Base-by-base conservation (phyloP, 2,329 filamentous ascomycete genomes). In the Xylariaceae sp. region DNA sequence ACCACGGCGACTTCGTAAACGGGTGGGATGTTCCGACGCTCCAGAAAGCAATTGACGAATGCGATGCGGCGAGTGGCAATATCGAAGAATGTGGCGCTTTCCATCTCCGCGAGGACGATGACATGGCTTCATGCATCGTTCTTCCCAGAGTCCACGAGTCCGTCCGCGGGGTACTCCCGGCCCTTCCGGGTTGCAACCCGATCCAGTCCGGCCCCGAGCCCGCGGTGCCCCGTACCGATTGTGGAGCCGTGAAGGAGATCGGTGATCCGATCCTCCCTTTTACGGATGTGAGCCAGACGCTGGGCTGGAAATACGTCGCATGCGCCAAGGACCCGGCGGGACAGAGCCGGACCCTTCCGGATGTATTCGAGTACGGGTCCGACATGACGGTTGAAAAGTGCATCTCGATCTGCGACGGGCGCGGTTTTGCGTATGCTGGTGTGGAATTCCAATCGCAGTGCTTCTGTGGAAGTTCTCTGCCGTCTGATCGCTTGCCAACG, bases 1-100 rank as follows among this genome's bases (percentile, higher is more conserved):
- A 79, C 66, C 82, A 85, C 67, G 81, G 77, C 50, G 82, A 86
- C 69, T 86, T 86, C 68, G 35, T 81, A 39, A 86, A 84, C 70
- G 84, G 84, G 4, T 86, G 84, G 84, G 76, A 86, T 56, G 69
- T 77, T 0, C 62, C 71, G 1, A 72, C 75, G 7, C 76, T 86
- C 4, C 78, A 83, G 56, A 69, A 71, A 0, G 82, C 80, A 8
- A 73, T 84, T 64, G 73, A 79, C 56, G 72, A 71, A 23, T 85
- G 83, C 69, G 77, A 70, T 53, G 73, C 72, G 55, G 63, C 72
- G 30, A 77, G 71, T 58, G 80, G 79, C 23, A 67, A 70, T 8
- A 73, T 81, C 37, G 72, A 76, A 50, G 68, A 75, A 51, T 82
- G 77, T 66, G 68, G 67, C 2, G 68, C 72, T 15, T 78, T 80